These are phyloP conservation scores for Nitzschia sp. DNA, from an alignment of 108 stramenopile genomes.

Conservation along the genomic window DNA sequence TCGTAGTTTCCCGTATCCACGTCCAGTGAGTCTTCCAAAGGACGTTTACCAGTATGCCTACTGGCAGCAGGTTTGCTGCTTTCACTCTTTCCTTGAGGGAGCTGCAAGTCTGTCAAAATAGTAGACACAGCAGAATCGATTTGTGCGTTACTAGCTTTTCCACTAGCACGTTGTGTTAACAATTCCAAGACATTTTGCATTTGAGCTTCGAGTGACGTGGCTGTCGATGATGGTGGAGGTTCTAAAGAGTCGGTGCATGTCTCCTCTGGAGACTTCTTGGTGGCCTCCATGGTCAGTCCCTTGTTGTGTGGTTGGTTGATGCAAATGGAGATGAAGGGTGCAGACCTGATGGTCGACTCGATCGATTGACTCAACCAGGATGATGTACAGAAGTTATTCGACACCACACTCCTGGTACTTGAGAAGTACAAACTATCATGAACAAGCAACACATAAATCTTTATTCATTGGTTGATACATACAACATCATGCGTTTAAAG, in stretches of 20 bases:
- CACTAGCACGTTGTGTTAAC: conserved; percentile 53
- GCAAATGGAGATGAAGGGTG: background rate
- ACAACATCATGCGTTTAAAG: no score
- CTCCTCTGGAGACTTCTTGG: background rate
- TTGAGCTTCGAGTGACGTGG: conserved; percentile 22
- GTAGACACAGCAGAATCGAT: conserved; percentile 60
- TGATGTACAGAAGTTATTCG: no score
- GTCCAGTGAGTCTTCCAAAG: conserved; percentile 12
- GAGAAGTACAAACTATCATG: no score
- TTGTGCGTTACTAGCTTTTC: conserved; percentile 54
- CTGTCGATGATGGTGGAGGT: background rate
- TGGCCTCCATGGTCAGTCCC: background rate
- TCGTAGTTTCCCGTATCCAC: conserved; percentile 40
- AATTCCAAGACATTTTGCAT: conserved; percentile 58
- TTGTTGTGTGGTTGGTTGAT: background rate
- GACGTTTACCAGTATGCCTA: conserved; percentile 21
- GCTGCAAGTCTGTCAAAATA: conserved; percentile 21
- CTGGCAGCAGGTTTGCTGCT: conserved; percentile 8
- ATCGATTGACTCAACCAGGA: no score
- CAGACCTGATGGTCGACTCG: background rate
- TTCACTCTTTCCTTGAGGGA: no score
- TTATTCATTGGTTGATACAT: no score
- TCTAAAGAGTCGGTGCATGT: background rate
- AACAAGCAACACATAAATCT: no score
- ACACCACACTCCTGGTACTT: no score